Evolutionary conservation across 163 green algal genomes (phyloP), one percentile per base, ranked within the genome.

Genomic region (Scenedesmus sp.): DNA sequence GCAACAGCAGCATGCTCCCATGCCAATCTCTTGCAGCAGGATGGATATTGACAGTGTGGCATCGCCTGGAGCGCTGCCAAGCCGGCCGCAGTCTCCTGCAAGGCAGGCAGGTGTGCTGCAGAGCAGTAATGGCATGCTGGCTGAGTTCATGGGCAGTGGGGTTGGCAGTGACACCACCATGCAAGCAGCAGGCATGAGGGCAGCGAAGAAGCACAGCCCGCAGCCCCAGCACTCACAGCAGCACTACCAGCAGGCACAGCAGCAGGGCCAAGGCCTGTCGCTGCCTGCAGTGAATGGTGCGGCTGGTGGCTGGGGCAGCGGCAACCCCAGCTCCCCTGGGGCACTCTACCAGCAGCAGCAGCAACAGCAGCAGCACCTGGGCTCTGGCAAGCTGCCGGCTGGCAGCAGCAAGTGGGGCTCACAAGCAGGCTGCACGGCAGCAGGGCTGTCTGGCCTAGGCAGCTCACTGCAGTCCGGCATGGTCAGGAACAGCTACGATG

Each of bases 111-210:
- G 52, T 74, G 56, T 91, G 73, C 73, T 91, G 70, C 70, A 86
- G 70, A 91, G 87, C 79, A 88, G 88, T 64, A 62, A 12, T 8
- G 88, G 88, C 88, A 92, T 91, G 87, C 77, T 91, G 26, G 87
- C 87, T 20, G 87, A 91, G 18, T 91, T 91, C 87, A 91, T 91
- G 87, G 52, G 46, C 60, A 59, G 86, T 26, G 54, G 85, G 20
- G 18, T 2, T 64, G 57, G 86, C 67, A 73, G 86, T 77, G 83
- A 88, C 4, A 10, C 66, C 7, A 12, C 83, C 10, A 56, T 34
- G 57, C 57, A 64, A 23, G 23, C 83, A 77, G 57, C 56, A 57
- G 66, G 46, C 57, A 88, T 62, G 16, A 86, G 56, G 54, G 52
- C 12, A 73, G n/a, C n/a, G 2, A 79, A 81, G 62, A 79, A 81